Evolutionary conservation across 1,284 basidiomycete genomes (phyloP), one percentile per base, ranked within the genome.

Genomic region (Ganoderma lucidum): DNA sequence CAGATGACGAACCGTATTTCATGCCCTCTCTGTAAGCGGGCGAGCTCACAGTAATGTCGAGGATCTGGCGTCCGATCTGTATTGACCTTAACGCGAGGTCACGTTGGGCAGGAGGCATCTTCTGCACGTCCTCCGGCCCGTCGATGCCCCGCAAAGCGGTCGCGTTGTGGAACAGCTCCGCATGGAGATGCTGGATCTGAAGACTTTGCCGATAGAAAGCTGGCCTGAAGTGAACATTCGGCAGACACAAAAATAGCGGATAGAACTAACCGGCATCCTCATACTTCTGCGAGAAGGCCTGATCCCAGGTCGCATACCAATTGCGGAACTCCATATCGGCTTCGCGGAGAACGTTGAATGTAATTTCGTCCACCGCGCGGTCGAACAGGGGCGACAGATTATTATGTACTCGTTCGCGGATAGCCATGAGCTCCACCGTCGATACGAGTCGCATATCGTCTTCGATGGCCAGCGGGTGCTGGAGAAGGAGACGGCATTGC

Each of bases 401-500:
- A 76, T 93, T 93, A 74, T 93, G 88, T 6, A 93, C 85, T 44
- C 89, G 84, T 77, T 95, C 93, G 63, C 93, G 88, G 71, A 94
- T 88, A n/a, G 88, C 88, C 88, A 94, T 93, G 65, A 95, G 85
- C 75, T 95, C 94, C 28, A 96, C 93, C 0, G 95, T 97, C 8
- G 96, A 96, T 23, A 97, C 94, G n/a, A 98, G 88, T 56, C 96
- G 90, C 87, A 95, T 96, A 76, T 98, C 96, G 71, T 97, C 96
- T 74, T 95, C 92, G 73, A 96, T 94, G 8, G 94, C 89, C 28
- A 97, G 83, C 17, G 96, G 96, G 78, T 97, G 96, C 73, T 92
- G 90, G 32, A 97, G 83, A n/a, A 96, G 85, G 44, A 91, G 82
- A 56, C 93, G 90, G 71, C 94, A 95, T 68, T 94, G 89, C 75